phyloP scores from a whole-genome alignment of 345 rosid species.

The Gynandropsis gynandra region DNA sequence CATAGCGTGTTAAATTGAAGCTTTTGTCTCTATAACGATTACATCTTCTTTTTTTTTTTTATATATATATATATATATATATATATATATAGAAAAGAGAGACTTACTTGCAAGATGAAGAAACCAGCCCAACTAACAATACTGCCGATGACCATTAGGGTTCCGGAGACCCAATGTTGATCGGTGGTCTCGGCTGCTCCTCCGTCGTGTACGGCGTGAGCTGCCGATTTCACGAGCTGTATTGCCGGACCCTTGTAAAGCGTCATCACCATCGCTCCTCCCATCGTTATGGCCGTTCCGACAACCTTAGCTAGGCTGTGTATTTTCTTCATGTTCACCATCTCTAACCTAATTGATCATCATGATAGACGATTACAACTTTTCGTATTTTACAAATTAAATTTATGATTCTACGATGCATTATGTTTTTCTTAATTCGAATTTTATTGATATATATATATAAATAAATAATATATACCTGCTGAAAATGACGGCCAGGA shows the following conservation, averaged over 20 bases:
- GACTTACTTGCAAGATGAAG: conserved; percentile 77
- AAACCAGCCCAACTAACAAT: conserved; percentile 66
- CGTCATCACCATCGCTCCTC: conserved; percentile 95
- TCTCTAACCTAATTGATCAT: conserved; percentile 50
- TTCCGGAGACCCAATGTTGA: conserved; percentile 58
- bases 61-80: background rate
- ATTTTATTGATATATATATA: too few species aligned
- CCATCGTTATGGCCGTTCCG: conserved; percentile 66
- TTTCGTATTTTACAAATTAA: too few species aligned
- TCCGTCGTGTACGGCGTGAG: conserved; percentile 27
- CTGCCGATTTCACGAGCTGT: conserved; percentile 35
- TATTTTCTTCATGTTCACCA: conserved; percentile 43
- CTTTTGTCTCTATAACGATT: background rate
- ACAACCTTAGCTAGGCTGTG: conserved; percentile 64
- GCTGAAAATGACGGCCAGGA: conserved; percentile 84
- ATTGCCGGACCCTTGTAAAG: conserved; percentile 79
- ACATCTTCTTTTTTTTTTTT: background rate
- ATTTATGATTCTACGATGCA: too few species aligned
- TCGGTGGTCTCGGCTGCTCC: conserved; percentile 27
- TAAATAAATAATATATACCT: too few species aligned
- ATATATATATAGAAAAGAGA: background rate
- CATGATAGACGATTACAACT: too few species aligned
- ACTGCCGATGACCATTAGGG: conserved; percentile 55
- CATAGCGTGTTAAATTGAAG: too few species aligned
- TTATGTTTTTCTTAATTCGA: too few species aligned